Percentiles rank a stretch among this genome's conserved stretches.
Conservation (phyloP, 2,329 filamentous ascomycete genomes). For the Thermothelomyces thermophilus region DNA sequence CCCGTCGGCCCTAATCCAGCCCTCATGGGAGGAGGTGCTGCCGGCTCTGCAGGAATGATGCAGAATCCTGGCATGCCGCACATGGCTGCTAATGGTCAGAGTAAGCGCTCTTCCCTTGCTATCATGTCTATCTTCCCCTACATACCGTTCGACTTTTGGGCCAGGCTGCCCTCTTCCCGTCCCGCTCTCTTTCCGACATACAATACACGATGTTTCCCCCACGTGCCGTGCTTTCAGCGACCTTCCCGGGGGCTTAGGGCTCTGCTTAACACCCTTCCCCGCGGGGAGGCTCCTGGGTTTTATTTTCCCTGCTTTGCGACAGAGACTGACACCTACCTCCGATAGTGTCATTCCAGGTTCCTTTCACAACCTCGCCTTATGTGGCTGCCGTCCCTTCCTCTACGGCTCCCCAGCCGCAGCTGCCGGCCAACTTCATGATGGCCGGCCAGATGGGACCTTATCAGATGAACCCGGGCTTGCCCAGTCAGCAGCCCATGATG, state of each 20-base stretch:
- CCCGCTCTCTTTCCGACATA: slow-evolving; percentile 13
- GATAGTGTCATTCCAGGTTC: slow-evolving; percentile 52
- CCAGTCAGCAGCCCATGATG: slow-evolving; percentile 40
- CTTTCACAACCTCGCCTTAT: slow-evolving; percentile 53
- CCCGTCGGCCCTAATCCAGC: slow-evolving; percentile 42
- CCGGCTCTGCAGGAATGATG: slow-evolving; percentile 55
- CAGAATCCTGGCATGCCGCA: slow-evolving; percentile 53
- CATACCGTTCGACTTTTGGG: slow-evolving; percentile 11
- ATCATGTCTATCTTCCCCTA: neutral
- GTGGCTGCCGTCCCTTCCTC: slow-evolving; percentile 45
- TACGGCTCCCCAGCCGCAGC: slow-evolving; percentile 42
- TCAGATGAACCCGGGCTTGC: slow-evolving; percentile 48
- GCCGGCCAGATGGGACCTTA: slow-evolving; percentile 47
- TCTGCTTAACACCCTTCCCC: neutral
- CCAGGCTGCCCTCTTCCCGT: neutral
- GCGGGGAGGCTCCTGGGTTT: neutral
- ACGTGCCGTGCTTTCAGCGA: slow-evolving; percentile 4
- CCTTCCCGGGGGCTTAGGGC: neutral
- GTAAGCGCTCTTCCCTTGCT: slow-evolving; percentile 36
- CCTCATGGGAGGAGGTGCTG: slow-evolving; percentile 50
- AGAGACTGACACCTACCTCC: slow-evolving; percentile 14
- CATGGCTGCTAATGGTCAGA: slow-evolving; percentile 54
- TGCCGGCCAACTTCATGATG: slow-evolving; percentile 52
- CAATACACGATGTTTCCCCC: slow-evolving; percentile 1
- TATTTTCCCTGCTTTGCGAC: neutral